Evolutionary conservation across 1,139 yeast genomes (phyloP), one percentile per base, ranked within the genome.

Genomic region (Keqinozyma sinolaborantium): DNA sequence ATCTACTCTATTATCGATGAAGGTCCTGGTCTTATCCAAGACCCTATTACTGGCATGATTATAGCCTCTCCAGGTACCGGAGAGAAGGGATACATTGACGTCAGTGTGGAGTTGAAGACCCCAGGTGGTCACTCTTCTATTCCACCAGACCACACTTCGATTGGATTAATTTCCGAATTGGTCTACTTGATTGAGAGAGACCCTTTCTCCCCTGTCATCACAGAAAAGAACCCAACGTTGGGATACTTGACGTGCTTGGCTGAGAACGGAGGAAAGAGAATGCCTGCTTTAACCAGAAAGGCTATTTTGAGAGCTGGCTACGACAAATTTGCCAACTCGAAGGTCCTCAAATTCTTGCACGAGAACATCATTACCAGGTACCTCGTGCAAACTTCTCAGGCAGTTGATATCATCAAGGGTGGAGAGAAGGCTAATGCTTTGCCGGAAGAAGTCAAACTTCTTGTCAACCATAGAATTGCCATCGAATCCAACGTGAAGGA

Each of bases 121-220:
- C 67, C 67, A 5, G 74, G 74, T 23, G 74, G 74, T 4, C 74
- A 68, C 39, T 63, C 73, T 2, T 62, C 70, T 4, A 43, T 62
- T 20, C 73, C 73, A 8, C 74, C 73, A 3, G 70, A 63, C 40
- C 73, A 66, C 45, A 66, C 73, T 4, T 53, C 70, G 3, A 64
- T 68, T 42, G 74, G 74, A 24, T 60, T 67, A 31, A 48, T 62
- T 39, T 56, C 66, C n/a, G 70, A 67, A 37, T 57, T 68, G 42
- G 60, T 55, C n/a, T 50, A 47, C 37, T 30, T 54, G 14, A 56
- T 68, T 28, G 74, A 68, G 42, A 43, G 48, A 25, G 65, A 66
- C 40, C 71, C 64, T 2, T 67, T 50, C 38, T 36, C 42, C 8
- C 57, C 71, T 3, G 30, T 56, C 5, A 54, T 67, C 38, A 50